Conservation (phyloP, 768 basidiomycete species). For the Suillus tomentosus region DNA sequence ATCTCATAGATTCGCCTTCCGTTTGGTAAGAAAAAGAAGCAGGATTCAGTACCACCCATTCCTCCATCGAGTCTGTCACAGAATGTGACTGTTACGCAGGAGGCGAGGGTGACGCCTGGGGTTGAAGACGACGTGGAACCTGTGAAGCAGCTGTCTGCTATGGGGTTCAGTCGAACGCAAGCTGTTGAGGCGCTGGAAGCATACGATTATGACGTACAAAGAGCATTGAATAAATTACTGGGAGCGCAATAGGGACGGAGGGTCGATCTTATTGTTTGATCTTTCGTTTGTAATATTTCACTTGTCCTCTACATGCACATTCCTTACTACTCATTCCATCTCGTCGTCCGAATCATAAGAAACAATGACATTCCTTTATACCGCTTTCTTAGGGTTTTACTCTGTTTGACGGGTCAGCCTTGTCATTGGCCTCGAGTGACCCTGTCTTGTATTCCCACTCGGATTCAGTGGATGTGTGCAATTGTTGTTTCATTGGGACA, state of each 20-base stretch:
- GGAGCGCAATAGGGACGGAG: slow-evolving; percentile 30
- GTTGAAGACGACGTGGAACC: slow-evolving; percentile 73
- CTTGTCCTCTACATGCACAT: slow-evolving; percentile 26
- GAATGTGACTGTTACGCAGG: slow-evolving; percentile 48
- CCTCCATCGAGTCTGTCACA: slow-evolving; percentile 35
- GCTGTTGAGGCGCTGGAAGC: slow-evolving; percentile 85
- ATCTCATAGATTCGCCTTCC: slow-evolving; percentile 68
- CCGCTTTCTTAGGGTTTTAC: background rate
- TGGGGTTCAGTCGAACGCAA: slow-evolving; percentile 88
- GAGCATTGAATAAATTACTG: slow-evolving; percentile 75
- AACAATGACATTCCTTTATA: slow-evolving; percentile 12
- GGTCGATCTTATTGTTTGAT: slow-evolving; percentile 20
- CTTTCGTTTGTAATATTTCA: slow-evolving; percentile 23
- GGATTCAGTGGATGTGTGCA: background rate
- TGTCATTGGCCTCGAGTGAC: slow-evolving; percentile 11
- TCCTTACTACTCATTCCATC: slow-evolving; percentile 27
- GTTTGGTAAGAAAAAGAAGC: slow-evolving; percentile 76
- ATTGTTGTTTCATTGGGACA: background rate
- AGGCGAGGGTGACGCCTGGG: slow-evolving; percentile 49
- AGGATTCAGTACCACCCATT: slow-evolving; percentile 50
- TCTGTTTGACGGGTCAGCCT: slow-evolving; percentile 5
- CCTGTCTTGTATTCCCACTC: slow-evolving; percentile 19
- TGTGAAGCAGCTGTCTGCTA: slow-evolving; percentile 77
- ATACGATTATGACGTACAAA: slow-evolving; percentile 79
- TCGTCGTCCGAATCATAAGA: slow-evolving; percentile 11